Evolutionary conservation across 768 basidiomycete genomes (phyloP).

Genomic region (Imleria badia): DNA sequence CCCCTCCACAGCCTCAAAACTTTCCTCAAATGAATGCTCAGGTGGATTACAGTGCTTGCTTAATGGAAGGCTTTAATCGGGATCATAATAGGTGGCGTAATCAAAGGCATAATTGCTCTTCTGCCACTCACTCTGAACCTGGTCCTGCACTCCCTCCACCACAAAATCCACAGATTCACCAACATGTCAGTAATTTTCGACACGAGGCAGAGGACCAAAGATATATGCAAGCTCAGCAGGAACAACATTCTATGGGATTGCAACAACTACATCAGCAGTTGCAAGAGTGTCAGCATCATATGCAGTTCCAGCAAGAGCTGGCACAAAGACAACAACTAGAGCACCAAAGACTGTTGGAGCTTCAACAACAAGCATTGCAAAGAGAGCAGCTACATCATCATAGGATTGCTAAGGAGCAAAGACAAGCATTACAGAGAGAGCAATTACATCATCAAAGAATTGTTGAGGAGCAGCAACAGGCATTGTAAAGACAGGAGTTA

Average conservation of each 20-base stretch:
- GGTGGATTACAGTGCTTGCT: too few species aligned
- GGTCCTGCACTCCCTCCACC: too few species aligned
- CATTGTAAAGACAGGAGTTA: too few species aligned
- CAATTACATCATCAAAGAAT: background rate
- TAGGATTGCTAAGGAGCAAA: too few species aligned
- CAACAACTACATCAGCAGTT: too few species aligned
- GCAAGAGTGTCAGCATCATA: background rate
- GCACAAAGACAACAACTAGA: background rate
- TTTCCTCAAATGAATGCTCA: too few species aligned
- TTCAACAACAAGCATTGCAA: background rate
- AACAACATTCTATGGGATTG: background rate
- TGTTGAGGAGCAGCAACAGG: too few species aligned
- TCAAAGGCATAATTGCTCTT: background rate
- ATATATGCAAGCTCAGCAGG: background rate
- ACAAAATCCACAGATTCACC: too few species aligned
- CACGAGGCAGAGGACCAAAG: background rate
- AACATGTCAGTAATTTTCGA: background rate
- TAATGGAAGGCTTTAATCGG: too few species aligned
- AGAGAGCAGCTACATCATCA: background rate
- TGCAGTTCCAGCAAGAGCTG: background rate
- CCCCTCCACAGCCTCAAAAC: too few species aligned
- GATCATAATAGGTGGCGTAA: background rate
- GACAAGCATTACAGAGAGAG: background rate
- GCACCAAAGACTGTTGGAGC: background rate
- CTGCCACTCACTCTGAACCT: background rate